Evolutionary conservation across 2,329 filamentous ascomycete species (phyloP).

Genomic region (Albifimbria verrucaria): DNA sequence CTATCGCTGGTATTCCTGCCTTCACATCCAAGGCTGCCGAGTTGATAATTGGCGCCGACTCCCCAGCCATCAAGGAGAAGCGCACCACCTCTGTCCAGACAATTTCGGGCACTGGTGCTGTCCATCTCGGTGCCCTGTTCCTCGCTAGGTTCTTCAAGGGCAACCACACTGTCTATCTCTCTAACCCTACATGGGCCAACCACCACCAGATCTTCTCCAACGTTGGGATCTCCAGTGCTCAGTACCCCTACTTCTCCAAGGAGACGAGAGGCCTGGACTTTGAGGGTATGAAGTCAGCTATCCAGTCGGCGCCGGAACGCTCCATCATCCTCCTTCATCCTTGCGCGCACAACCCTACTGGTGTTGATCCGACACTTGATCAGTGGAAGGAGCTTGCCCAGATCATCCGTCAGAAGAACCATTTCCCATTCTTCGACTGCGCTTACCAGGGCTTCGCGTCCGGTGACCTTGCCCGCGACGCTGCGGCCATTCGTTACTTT

Average conservation of each 20-base stretch:
- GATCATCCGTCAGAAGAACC: slow-evolving; percentile 71
- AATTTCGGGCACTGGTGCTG: slow-evolving; percentile 94
- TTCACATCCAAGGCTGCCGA: slow-evolving; percentile 91
- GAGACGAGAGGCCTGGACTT: slow-evolving; percentile 89
- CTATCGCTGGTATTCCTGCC: slow-evolving; percentile 81
- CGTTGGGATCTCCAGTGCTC: slow-evolving; percentile 71
- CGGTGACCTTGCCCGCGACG: slow-evolving; percentile 79
- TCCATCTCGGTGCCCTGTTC: slow-evolving; percentile 92
- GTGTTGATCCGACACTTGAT: slow-evolving; percentile 87
- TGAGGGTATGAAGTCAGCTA: slow-evolving; percentile 74
- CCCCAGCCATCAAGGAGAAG: slow-evolving; percentile 79
- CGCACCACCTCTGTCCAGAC: slow-evolving; percentile 82
- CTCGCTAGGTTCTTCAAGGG: slow-evolving; percentile 84
- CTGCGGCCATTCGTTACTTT: slow-evolving; percentile 92
- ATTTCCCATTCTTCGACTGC: slow-evolving; percentile 98
- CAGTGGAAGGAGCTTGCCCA: slow-evolving; percentile 91
- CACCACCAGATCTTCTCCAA: slow-evolving; percentile 98
- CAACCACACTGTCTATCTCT: slow-evolving; percentile 80
- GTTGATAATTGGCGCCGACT: slow-evolving; percentile 77
- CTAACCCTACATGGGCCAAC: slow-evolving; percentile 96
- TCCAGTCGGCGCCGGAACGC: slow-evolving; percentile 68
- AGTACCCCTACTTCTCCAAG: slow-evolving; percentile 93
- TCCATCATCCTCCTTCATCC: slow-evolving; percentile 91
- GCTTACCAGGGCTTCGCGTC: slow-evolving; percentile 98
- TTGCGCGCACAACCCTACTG: slow-evolving; percentile 97